These are phyloP conservation scores for Brassica incana DNA, from an alignment of 345 rosid species.

Conservation along the genomic window DNA sequence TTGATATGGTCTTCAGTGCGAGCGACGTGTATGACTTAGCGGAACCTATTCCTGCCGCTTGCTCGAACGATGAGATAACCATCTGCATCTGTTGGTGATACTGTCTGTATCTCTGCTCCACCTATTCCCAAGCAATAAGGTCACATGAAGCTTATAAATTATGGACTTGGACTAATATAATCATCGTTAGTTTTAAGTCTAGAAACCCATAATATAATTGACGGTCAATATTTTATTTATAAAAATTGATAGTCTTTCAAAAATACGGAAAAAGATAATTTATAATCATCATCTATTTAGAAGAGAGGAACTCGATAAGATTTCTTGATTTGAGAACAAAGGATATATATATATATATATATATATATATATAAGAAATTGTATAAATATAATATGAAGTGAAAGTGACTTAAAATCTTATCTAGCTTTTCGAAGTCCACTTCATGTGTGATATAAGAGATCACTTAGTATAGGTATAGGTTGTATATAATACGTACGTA, in stretches of 20 bases:
- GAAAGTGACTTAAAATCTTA: slow-evolving; percentile 29
- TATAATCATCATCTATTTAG: slow-evolving; percentile 9
- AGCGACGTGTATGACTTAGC: slow-evolving; percentile 89
- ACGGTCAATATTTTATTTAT: neutral
- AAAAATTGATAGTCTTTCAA: neutral
- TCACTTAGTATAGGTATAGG: slow-evolving; percentile 19
- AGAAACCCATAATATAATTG: neutral
- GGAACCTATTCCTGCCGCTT: slow-evolving; percentile 82
- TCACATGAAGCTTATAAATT: slow-evolving; percentile 9
- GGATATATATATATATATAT: neutral
- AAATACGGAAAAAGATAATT: neutral
- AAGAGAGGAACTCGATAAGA: slow-evolving; percentile 6
- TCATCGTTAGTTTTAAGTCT: neutral
- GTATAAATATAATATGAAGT: slow-evolving; percentile 28
- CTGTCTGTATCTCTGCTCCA: slow-evolving; percentile 95
- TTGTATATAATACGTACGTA: slow-evolving; percentile 27
- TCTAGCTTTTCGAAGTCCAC: slow-evolving; percentile 25
- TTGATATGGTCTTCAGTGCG: slow-evolving; percentile 88
- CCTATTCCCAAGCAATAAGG: slow-evolving; percentile 49
- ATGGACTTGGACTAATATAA: neutral
- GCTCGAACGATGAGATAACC: slow-evolving; percentile 83
- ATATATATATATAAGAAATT: neutral
- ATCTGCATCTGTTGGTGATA: slow-evolving; percentile 96
- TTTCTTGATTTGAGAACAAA: slow-evolving; percentile 8
- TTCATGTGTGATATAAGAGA: slow-evolving; percentile 36